These are phyloP conservation scores for Scedosporium aurantiacum DNA, from an alignment of 2,329 filamentous ascomycete species.

Conservation along the genomic window DNA sequence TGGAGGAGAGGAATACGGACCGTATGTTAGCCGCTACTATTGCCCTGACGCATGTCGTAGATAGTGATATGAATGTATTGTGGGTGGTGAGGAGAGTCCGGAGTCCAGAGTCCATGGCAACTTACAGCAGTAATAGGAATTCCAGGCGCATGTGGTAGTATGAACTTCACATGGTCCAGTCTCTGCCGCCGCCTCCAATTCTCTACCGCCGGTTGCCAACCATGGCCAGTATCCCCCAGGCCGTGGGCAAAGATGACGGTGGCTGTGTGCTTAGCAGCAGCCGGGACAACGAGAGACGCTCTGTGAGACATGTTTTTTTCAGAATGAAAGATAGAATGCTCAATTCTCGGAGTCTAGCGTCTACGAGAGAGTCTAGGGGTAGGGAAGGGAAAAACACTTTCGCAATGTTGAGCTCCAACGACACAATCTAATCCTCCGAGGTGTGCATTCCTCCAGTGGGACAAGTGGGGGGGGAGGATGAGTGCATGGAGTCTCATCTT, in stretches of 20 bases:
- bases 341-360: too few species aligned
- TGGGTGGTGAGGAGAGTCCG: not conserved
- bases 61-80: not conserved
- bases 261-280: constrained; percentile 74
- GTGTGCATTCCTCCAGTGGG: too few species aligned
- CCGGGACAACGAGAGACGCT: constrained; percentile 55
- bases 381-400: too few species aligned
- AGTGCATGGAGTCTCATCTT: too few species aligned
- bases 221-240: constrained; percentile 70
- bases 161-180: constrained; percentile 84
- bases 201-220: constrained; percentile 74
- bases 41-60: not conserved
- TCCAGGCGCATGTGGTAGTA: constrained; percentile 80
- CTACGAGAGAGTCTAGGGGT: too few species aligned
- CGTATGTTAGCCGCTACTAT: not conserved
- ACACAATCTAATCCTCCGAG: too few species aligned
- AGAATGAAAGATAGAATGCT: not conserved
- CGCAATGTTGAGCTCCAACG: too few species aligned
- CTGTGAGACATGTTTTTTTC: not conserved
- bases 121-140: constrained; percentile 77
- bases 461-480: too few species aligned
- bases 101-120: not conserved
- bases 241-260: constrained; percentile 94
- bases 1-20: constrained; percentile 18
- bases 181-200: constrained; percentile 72